Evolutionary conservation across 495 filamentous ascomycete species (phyloP).

Genomic region (Extremus antarcticus): DNA sequence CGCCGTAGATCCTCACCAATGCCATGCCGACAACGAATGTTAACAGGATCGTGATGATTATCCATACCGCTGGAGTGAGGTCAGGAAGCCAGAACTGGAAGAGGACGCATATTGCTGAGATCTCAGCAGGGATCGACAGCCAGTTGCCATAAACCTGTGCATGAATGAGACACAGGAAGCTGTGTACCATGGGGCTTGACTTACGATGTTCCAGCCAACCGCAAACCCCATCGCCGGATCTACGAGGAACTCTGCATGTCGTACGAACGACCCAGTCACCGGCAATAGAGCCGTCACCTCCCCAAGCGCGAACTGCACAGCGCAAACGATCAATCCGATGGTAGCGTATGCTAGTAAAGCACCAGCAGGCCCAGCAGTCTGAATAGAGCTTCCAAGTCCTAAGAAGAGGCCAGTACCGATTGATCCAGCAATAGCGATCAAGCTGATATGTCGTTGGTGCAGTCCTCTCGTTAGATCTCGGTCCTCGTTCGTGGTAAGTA

Average conservation of each 20-base stretch:
- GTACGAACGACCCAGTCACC: constrained; percentile 41
- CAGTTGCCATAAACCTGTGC: constrained; percentile 14
- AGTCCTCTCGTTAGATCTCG: constrained; percentile 15
- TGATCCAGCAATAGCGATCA: constrained; percentile 25
- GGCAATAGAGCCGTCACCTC: constrained; percentile 56
- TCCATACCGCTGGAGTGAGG: constrained; percentile 27
- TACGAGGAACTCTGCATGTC: constrained; percentile 46
- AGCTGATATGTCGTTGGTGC: constrained; percentile 24
- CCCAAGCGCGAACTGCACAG: constrained; percentile 50
- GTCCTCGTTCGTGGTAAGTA: not conserved
- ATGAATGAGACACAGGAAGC: constrained; percentile 20
- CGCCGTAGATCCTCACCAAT: constrained; percentile 35
- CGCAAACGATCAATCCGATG: constrained; percentile 49
- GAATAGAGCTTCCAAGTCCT: constrained; percentile 3
- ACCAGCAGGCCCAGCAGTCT: constrained; percentile 44
- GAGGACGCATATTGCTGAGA: not conserved
- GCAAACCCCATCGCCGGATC: constrained; percentile 54
- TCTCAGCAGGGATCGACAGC: not conserved
- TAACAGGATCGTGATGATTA: constrained; percentile 33
- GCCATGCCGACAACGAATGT: constrained; percentile 34
- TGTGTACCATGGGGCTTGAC: too few species aligned
- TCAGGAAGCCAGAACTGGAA: constrained; percentile 18
- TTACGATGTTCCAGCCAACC: constrained; percentile 36
- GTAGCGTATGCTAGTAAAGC: constrained; percentile 55
- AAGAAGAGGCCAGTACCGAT: constrained; percentile 25